Conservation (phyloP, 225 moss, liverwort and hornwort species). For the Rhytidiadelphus loreus region DNA sequence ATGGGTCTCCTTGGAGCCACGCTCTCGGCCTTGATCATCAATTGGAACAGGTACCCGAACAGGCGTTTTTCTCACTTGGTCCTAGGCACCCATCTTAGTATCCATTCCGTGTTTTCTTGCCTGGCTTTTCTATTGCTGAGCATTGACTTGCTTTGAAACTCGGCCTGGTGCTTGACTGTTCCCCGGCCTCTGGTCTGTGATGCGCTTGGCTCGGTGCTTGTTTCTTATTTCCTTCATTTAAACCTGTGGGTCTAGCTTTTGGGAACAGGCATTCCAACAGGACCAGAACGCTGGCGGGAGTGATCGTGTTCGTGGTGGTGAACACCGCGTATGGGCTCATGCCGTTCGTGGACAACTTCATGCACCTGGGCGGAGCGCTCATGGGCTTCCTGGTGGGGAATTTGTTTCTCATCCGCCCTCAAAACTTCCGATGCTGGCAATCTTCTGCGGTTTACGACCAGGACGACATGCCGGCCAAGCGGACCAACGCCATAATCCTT, state of each 20-base stretch:
- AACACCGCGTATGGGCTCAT: conserved; percentile 28
- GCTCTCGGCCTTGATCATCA: conserved; percentile 15
- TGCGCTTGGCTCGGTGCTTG: too few relatives aligned
- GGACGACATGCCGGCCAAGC: conserved; percentile 24
- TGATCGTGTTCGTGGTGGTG: conserved; percentile 9
- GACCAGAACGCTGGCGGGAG: neutral
- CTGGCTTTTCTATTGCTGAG: neutral
- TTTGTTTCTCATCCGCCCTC: conserved; percentile 19
- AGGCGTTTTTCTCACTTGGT: neutral
- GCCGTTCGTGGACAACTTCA: conserved; percentile 56
- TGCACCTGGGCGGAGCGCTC: conserved; percentile 34
- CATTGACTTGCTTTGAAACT: neutral
- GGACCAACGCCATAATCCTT: conserved; percentile 37
- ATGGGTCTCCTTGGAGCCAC: conserved; percentile 56
- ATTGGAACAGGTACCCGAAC: conserved; percentile 15
- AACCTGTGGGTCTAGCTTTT: neutral
- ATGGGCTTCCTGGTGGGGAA: conserved; percentile 32
- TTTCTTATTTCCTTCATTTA: neutral
- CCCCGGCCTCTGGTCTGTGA: neutral
- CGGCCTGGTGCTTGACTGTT: neutral
- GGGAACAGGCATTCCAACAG: conserved; percentile 11
- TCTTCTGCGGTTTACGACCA: conserved; percentile 33
- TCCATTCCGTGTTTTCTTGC: neutral
- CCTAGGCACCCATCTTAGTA: neutral
- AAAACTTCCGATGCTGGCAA: conserved; percentile 33